A percentile compares a stretch with the other conserved stretches of the same genome.
Conservation (phyloP, 257 asterid genomes). For the Handroanthus guayacan region DNA sequence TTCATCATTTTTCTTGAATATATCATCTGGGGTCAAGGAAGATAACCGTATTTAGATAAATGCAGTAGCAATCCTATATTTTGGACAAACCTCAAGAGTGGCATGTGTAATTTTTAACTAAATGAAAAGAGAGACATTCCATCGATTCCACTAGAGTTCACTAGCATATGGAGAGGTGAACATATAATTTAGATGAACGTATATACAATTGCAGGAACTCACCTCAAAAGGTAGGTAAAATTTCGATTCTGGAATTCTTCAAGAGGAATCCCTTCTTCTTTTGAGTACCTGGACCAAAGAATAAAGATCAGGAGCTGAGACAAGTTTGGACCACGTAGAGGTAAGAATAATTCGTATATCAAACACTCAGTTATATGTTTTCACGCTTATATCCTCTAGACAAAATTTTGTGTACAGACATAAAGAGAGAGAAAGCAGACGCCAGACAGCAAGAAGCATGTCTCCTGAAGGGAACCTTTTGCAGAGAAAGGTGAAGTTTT, state of each 20-base stretch:
- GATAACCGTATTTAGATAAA: too few relatives aligned
- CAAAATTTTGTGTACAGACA: background rate
- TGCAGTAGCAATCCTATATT: background rate
- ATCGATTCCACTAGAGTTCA: background rate
- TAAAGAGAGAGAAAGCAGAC: background rate
- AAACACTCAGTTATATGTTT: background rate
- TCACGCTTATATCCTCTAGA: background rate
- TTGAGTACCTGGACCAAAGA: constrained; percentile 74
- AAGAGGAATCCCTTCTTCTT: constrained; percentile 81
- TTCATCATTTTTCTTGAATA: background rate
- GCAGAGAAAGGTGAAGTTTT: background rate
- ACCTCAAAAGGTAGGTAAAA: constrained; percentile 85
- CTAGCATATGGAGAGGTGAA: too few relatives aligned
- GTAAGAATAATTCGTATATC: background rate
- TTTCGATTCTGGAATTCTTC: constrained; percentile 62
- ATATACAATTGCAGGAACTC: constrained; percentile 34
- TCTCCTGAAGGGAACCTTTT: background rate
- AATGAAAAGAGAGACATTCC: background rate
- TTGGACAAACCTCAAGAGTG: background rate
- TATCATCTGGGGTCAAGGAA: background rate
- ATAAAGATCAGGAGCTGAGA: constrained; percentile 1
- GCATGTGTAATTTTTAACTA: background rate
- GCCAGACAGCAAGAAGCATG: background rate
- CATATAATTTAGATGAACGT: background rate
- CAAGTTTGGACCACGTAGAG: constrained; percentile 13